phyloP scores from a whole-genome alignment of 2,329 filamentous ascomycete genomes.

The Penicillium rolfsii region DNA sequence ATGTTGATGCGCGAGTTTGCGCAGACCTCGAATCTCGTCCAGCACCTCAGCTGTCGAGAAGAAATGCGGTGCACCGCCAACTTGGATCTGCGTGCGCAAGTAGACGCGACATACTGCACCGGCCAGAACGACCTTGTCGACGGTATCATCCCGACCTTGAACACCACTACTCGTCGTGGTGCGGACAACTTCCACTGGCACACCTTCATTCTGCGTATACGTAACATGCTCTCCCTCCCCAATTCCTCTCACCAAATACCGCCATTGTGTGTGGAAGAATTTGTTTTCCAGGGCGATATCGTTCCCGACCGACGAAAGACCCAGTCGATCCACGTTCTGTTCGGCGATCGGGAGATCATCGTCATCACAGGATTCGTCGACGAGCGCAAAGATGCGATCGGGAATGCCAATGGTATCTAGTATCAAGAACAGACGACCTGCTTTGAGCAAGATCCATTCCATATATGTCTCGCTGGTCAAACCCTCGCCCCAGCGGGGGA shows the following conservation, averaged over 20 bases:
- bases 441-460: constrained; percentile 65
- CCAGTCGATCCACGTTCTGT: constrained; percentile 58
- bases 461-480: constrained; percentile 58
- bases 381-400: constrained; percentile 64
- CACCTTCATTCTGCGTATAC: constrained; percentile 62
- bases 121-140: constrained; percentile 48
- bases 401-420: constrained; percentile 63
- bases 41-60: constrained; percentile 47
- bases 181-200: constrained; percentile 60
- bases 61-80: constrained; percentile 43
- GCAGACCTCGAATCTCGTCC: constrained; percentile 44
- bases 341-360: constrained; percentile 62
- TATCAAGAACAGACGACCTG: constrained; percentile 62
- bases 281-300: constrained; percentile 53
- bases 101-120: constrained; percentile 40
- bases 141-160: constrained; percentile 36
- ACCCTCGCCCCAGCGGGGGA: constrained; percentile 49
- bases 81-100: constrained; percentile 44
- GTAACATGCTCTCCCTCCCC: constrained; percentile 60
- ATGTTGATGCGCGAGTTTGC: constrained; percentile 48
- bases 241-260: constrained; percentile 60
- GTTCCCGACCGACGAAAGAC: constrained; percentile 55
- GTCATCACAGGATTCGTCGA: constrained; percentile 65
- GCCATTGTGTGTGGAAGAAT: constrained; percentile 64
- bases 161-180: constrained; percentile 40